Conservation (phyloP, 345 rosid genomes). For the Geranium rotundifolium region DNA sequence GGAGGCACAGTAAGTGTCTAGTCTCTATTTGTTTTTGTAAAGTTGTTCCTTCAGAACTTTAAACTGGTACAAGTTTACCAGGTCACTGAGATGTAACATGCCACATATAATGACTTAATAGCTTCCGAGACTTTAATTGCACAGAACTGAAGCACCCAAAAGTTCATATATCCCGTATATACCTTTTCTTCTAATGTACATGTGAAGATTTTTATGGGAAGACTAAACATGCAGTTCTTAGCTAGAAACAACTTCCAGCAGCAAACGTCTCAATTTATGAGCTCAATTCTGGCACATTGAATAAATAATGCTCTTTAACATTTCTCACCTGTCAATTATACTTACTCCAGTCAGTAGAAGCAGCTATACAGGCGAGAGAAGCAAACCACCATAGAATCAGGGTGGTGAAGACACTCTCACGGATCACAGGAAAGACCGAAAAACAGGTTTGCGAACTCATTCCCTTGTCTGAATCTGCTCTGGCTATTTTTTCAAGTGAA, state of each 20-base stretch:
- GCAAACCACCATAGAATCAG: slow-evolving; percentile 67
- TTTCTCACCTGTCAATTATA: background rate
- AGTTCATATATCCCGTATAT: too few species aligned
- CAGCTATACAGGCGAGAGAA: slow-evolving; percentile 64
- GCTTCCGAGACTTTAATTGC: too few species aligned
- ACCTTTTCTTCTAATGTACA: too few species aligned
- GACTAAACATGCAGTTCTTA: background rate
- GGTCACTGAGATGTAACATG: too few species aligned
- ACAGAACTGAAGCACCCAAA: too few species aligned
- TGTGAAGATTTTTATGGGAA: background rate
- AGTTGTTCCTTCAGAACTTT: too few species aligned
- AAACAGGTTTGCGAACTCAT: slow-evolving; percentile 29
- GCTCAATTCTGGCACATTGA: background rate
- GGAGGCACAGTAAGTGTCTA: slow-evolving; percentile 61
- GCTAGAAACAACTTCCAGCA: too few species aligned
- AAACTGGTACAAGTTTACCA: too few species aligned
- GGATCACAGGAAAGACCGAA: slow-evolving; percentile 64
- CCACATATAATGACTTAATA: too few species aligned
- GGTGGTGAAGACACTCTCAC: slow-evolving; percentile 69
- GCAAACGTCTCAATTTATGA: too few species aligned
- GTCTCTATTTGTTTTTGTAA: background rate
- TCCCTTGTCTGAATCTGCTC: slow-evolving; percentile 2
- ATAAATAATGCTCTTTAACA: slow-evolving; percentile 4
- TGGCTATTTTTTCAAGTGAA: too few species aligned
- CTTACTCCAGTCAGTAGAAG: slow-evolving; percentile 54